Evolutionary conservation across 257 asterid species (phyloP).

Genomic region (Rhazya stricta): DNA sequence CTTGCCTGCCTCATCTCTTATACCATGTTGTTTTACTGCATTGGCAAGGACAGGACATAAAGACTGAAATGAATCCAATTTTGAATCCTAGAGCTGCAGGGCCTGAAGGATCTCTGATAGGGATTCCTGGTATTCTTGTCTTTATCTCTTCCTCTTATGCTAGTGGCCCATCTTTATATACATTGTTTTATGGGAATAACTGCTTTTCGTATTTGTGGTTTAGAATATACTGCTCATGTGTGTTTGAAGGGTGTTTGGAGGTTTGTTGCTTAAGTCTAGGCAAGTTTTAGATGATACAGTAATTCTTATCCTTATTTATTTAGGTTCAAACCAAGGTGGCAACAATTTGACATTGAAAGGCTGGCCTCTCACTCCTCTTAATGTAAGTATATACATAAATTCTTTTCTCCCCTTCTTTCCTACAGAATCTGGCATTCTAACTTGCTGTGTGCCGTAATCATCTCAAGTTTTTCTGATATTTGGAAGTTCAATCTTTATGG

Average conservation of each 20-base stretch:
- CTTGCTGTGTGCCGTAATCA: not conserved
- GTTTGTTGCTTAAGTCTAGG: not conserved
- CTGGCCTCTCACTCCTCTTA: conserved; percentile 96
- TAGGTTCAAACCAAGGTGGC: conserved; percentile 94
- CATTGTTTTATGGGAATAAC: not conserved
- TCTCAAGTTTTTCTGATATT: not conserved
- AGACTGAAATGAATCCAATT: conserved; percentile 82
- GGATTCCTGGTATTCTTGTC: conserved; percentile 63
- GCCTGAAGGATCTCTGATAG: conserved; percentile 87
- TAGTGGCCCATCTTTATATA: not conserved
- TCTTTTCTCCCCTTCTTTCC: not conserved
- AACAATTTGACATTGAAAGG: conserved; percentile 96
- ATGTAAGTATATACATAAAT: conserved; percentile 51
- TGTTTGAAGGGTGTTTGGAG: not conserved
- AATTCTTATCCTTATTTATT: conserved; percentile 25
- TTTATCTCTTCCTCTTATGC: not conserved
- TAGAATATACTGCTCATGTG: not conserved
- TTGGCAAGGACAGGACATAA: conserved; percentile 60
- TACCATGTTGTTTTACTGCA: not conserved
- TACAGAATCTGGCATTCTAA: not conserved
- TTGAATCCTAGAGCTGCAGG: conserved; percentile 74
- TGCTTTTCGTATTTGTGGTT: not conserved
- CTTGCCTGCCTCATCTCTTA: conserved; percentile 7
- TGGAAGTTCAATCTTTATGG: not conserved
- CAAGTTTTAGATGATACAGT: not conserved